Conservation (phyloP, 345 rosid species). For the Syzygium oleosum region DNA sequence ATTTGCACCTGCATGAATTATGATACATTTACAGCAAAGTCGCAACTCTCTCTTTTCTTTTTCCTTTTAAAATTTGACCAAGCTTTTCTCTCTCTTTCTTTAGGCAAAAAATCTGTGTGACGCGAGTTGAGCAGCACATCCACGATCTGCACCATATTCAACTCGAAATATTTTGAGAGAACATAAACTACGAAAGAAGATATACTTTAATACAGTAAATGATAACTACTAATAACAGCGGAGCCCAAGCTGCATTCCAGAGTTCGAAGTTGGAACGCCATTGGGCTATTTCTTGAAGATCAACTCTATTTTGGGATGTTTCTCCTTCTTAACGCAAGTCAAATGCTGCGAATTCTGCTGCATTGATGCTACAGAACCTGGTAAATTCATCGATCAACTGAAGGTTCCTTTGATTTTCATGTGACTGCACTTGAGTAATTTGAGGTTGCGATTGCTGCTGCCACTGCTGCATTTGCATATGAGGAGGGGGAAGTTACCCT, state of each 20-base stretch:
- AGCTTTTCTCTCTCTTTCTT: background rate
- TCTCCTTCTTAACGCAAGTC: no score
- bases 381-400: slow-evolving; percentile 55
- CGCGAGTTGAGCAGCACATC: background rate
- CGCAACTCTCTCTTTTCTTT: background rate
- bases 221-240: background rate
- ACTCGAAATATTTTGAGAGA: background rate
- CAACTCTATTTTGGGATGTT: no score
- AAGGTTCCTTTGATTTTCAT: slow-evolving; percentile 60
- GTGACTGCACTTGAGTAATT: slow-evolving; percentile 42
- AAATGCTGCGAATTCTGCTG: slow-evolving; percentile 41
- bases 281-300: background rate
- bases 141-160: background rate
- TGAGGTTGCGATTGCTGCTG: slow-evolving; percentile 31
- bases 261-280: background rate
- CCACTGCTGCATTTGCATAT: slow-evolving; percentile 40
- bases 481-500: slow-evolving; percentile 56
- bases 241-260: background rate
- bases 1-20: background rate
- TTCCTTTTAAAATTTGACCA: slow-evolving; percentile 13
- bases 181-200: background rate
- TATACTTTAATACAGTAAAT: background rate
- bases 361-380: slow-evolving; percentile 42
- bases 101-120: background rate
- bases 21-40: background rate